Evolutionary conservation across 768 basidiomycete genomes (phyloP).

Genomic region (Clitopilus hobsonii): DNA sequence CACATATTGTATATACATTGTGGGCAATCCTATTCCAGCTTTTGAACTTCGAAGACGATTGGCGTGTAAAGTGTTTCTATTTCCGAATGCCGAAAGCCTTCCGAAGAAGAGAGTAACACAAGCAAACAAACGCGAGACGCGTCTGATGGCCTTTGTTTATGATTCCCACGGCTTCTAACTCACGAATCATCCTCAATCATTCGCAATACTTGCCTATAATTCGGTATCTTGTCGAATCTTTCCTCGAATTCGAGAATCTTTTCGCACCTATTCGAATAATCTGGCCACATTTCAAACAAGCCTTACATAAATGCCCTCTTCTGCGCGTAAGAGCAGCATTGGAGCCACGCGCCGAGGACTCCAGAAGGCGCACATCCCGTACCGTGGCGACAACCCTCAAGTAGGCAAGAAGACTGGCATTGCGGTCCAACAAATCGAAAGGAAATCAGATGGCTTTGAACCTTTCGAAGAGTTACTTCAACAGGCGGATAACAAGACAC

Average conservation of each 20-base stretch:
- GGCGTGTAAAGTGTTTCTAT: too few species aligned
- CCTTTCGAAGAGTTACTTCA: constrained; percentile 71
- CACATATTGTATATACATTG: too few species aligned
- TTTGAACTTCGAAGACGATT: too few species aligned
- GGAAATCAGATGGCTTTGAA: constrained; percentile 79
- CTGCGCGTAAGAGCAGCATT: constrained; percentile 42
- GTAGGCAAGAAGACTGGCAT: constrained; percentile 82
- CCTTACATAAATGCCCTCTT: constrained; percentile 33
- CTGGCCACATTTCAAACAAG: neutral
- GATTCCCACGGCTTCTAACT: neutral
- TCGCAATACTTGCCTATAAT: neutral
- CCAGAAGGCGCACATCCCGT: constrained; percentile 69
- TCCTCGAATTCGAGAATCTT: too few species aligned
- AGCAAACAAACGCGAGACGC: neutral
- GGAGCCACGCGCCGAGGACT: constrained; percentile 47
- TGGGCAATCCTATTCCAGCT: too few species aligned
- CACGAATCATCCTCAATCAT: neutral
- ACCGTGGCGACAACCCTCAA: constrained; percentile 69
- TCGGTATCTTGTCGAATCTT: too few species aligned
- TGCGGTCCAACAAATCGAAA: constrained; percentile 60
- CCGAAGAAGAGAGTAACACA: neutral
- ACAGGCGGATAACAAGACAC: constrained; percentile 64
- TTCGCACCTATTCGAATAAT: too few species aligned
- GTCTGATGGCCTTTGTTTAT: neutral
- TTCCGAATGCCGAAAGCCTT: too few species aligned